Evolutionary conservation across 2,329 filamentous ascomycete genomes (phyloP), one percentile per base, ranked within the genome.

Genomic region (Cladophialophora exuberans): DNA sequence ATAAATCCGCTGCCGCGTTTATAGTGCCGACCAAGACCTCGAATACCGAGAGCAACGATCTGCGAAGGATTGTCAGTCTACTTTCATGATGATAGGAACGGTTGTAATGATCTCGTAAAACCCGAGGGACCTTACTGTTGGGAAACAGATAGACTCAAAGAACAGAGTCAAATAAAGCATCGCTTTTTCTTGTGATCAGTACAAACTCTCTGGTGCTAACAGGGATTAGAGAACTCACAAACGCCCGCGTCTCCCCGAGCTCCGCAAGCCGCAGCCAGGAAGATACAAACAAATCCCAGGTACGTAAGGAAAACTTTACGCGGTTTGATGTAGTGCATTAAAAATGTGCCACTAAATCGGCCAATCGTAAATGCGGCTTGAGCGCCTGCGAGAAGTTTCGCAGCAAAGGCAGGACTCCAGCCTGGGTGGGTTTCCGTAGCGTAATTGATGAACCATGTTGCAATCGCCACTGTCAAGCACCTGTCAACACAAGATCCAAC

Each of bases 371-470:
- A 92, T 7, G 79, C 79, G 3, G 84, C 88, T 67, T 92, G 87
- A 0, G 87, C 88, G 1, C 87, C 87, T 9, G 88, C 87, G 6
- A 90, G 78, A 61, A 88, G 89, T 61, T 85, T 84, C 4, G 87
- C 80, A 1, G 79, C 87, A 1, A 80, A 74, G 0, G 82, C 65
- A 3, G 84, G 75, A 3, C 73, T 66, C 5, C 86, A 79, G 13
- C 71, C 70, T 1, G 77, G 68, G 41, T 83, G 76, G 1, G 83
- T 85, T 59, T 87, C 83, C 11, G 74, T 78, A 11, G 80, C 80
- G 65, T 88, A 88, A 73, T 89, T 89, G 76, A 89, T 88, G 70
- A 89, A 89, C 69, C 87, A 88, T 39, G 72, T 69, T n/a, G 79
- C 72, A 62, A 80, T 70, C 30, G 67, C 63, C 55, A 80, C 69